Conservation (phyloP, 768 basidiomycete species). For the Leccinum incarnatum region DNA sequence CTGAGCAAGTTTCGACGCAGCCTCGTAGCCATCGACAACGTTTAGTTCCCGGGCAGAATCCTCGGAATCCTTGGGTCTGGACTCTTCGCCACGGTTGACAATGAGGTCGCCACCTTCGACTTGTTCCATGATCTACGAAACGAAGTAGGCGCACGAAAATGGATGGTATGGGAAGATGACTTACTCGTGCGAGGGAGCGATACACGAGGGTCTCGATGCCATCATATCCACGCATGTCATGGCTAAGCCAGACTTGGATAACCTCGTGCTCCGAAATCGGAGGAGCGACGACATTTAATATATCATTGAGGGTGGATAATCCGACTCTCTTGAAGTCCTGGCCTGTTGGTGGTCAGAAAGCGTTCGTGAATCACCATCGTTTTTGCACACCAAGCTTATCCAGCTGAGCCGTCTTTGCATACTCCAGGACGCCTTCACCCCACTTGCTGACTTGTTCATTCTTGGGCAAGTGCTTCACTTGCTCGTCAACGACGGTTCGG, state of each 20-base stretch:
- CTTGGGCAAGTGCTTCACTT: constrained; percentile 82
- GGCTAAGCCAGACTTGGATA: constrained; percentile 91
- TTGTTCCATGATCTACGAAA: constrained; percentile 82
- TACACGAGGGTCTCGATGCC: constrained; percentile 95
- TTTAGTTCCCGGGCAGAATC: constrained; percentile 67
- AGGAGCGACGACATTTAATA: constrained; percentile 95
- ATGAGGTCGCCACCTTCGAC: constrained; percentile 90
- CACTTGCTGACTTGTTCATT: constrained; percentile 88
- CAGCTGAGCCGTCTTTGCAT: constrained; percentile 85
- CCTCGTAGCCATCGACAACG: constrained; percentile 78
- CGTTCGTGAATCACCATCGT: constrained; percentile 6
- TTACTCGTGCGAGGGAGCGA: constrained; percentile 74
- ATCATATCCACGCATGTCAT: constrained; percentile 96
- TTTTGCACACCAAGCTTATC: constrained; percentile 78
- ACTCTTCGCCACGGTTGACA: constrained; percentile 80
- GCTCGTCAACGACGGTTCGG: constrained; percentile 84
- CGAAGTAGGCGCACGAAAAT: constrained; percentile 2
- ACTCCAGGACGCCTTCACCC: constrained; percentile 81
- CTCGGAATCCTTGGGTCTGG: constrained; percentile 56
- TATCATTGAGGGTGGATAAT: constrained; percentile 83
- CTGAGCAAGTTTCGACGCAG: constrained; percentile 82
- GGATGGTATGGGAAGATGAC: constrained; percentile 20
- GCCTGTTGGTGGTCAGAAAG: constrained; percentile 44
- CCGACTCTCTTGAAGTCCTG: constrained; percentile 89
- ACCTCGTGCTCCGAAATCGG: constrained; percentile 99